phyloP scores from a whole-genome alignment of 768 basidiomycete genomes.

The Trametes coccinea region DNA sequence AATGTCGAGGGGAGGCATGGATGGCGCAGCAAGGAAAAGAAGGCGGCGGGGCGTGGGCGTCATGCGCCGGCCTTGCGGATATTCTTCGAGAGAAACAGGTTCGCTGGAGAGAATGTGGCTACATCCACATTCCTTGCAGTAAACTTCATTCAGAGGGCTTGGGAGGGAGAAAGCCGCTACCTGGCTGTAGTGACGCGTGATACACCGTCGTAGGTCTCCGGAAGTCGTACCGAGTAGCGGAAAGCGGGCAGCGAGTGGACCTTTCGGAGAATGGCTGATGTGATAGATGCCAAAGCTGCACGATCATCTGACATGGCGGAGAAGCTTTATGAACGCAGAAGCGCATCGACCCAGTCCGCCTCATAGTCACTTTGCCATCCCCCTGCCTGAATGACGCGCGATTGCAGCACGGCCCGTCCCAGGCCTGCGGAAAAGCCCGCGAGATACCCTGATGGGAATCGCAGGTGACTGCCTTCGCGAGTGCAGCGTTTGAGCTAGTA shows the following conservation, averaged over 20 bases:
- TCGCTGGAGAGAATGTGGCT: background rate
- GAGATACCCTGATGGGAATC: background rate
- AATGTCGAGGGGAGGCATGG: background rate
- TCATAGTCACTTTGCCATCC: conserved; percentile 2
- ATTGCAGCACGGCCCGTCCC: background rate
- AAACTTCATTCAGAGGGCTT: background rate
- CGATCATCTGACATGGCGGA: too few species aligned
- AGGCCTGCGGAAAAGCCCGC: background rate
- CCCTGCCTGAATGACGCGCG: background rate
- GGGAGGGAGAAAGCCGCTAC: too few species aligned
- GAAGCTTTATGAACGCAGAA: background rate
- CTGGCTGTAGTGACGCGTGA: too few species aligned
- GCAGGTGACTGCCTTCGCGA: background rate
- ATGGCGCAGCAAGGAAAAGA: background rate
- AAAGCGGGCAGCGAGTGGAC: too few species aligned
- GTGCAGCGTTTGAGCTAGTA: background rate
- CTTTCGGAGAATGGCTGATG: too few species aligned
- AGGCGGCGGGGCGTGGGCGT: background rate
- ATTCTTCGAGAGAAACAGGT: conserved; percentile 1
- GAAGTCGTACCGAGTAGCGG: too few species aligned
- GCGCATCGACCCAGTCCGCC: background rate
- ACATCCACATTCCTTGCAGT: background rate
- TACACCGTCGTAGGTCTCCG: too few species aligned
- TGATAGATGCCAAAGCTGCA: too few species aligned
- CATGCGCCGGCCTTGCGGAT: conserved; percentile 7